Conservation (phyloP, 176 grass and related monocot species). For the Triticum urartu region DNA sequence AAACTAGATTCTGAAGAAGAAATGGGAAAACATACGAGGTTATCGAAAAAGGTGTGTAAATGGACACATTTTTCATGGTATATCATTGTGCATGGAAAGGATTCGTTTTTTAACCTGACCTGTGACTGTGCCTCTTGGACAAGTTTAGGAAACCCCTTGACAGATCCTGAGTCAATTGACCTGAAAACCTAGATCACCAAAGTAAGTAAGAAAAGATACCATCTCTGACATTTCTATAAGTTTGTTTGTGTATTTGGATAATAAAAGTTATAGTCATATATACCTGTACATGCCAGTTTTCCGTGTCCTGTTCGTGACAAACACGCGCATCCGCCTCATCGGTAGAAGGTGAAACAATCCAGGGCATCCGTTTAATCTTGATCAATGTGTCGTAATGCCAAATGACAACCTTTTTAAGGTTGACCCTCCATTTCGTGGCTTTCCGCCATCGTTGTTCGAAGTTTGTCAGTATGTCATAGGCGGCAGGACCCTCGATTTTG, state of each 20-base stretch:
- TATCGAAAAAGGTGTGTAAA: neutral
- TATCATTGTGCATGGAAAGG: neutral
- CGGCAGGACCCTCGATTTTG: slow-evolving; percentile 89
- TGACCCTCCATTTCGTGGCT: slow-evolving; percentile 71
- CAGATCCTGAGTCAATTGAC: slow-evolving; percentile 89
- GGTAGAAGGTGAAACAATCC: slow-evolving; percentile 65
- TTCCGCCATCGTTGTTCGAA: slow-evolving; percentile 95
- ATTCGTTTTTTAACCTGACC: slow-evolving; percentile 27
- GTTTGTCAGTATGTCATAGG: slow-evolving; percentile 80
- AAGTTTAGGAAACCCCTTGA: slow-evolving; percentile 82
- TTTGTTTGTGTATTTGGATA: neutral
- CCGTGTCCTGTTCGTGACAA: slow-evolving; percentile 60
- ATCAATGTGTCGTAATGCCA: slow-evolving; percentile 79
- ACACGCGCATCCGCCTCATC: slow-evolving; percentile 49
- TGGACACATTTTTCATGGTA: too few relatives aligned
- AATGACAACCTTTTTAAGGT: slow-evolving; percentile 59
- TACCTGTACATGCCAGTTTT: slow-evolving; percentile 96
- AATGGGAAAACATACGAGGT: neutral
- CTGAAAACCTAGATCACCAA: slow-evolving; percentile 62
- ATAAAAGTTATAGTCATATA: neutral
- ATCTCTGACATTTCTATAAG: neutral
- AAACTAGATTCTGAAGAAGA: slow-evolving; percentile 73
- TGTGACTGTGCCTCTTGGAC: slow-evolving; percentile 68
- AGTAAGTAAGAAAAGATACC: neutral
- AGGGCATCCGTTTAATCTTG: slow-evolving; percentile 79